Percentiles rank a stretch among this genome's conserved stretches.
Evolutionary conservation across 192 early-diverging fungal genomes (phyloP).

Genomic region (Mortierella alpina): DNA sequence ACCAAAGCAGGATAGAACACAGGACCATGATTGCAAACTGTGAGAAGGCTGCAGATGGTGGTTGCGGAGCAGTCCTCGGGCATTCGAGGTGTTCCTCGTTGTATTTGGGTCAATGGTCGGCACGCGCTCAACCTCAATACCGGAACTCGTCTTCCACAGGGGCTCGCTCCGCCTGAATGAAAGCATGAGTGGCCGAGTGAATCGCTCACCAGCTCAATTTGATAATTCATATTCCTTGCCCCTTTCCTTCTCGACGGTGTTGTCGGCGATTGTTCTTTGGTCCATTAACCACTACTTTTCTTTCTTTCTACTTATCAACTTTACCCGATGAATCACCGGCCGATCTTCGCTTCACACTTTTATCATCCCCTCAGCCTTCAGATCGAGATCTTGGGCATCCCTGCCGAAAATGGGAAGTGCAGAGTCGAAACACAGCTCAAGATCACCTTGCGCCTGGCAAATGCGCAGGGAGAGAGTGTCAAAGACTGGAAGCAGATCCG

Average conservation of each 20-base stretch:
- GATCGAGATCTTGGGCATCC: constrained; percentile 55
- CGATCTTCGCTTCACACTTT: not conserved
- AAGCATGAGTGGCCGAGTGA: too few species aligned
- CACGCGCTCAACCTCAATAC: too few species aligned
- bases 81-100: too few species aligned
- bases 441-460: constrained; percentile 75
- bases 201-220: too few species aligned
- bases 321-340: not conserved
- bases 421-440: constrained; percentile 91
- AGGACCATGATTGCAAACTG: too few species aligned
- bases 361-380: constrained; percentile 26
- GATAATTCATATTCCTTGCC: too few species aligned
- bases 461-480: constrained; percentile 65
- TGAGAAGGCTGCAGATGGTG: too few species aligned
- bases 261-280: not conserved
- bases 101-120: too few species aligned
- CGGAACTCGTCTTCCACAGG: too few species aligned
- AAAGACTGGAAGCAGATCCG: constrained; percentile 78
- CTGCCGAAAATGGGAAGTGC: constrained; percentile 66
- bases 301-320: not conserved
- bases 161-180: too few species aligned
- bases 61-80: too few species aligned
- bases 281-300: not conserved
- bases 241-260: not conserved
- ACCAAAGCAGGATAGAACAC: too few species aligned